Evolutionary conservation across 768 basidiomycete species (phyloP), one percentile per base, ranked within the genome.

Genomic region (Hygrophoropsis aurantiaca): DNA sequence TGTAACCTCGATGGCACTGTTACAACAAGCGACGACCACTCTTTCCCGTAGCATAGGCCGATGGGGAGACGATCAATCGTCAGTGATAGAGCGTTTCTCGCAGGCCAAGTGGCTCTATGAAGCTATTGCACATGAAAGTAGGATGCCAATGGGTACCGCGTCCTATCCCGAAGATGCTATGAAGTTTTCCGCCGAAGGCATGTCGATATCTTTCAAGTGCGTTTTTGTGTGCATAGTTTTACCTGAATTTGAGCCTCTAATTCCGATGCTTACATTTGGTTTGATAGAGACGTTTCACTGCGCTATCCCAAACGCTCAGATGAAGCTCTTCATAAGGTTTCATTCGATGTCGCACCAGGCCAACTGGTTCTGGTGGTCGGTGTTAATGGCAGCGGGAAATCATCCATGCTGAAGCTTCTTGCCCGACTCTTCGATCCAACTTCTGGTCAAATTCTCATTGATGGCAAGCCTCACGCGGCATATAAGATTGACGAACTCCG

Each of bases 401-500:
- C 60, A 10, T 49, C 63, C 2, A 39, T 81, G 16, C 61, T 82
- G 15, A 78, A 78, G 37, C 61, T 82, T 11, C 59, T 84, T 4
- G 66, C 77, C 0, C 64, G 78, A 1, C 55, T 81, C 3, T 80
- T 77, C 54, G 74, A 78, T 40, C 69, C 73, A 0, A 66, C 68
- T 0, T 59, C 64, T 0, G 81, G 79, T 0, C 54, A 68, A 6
- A 58, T 82, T 5, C 55, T 73, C 13, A 62, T 82, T 26, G 74
- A 82, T 43, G 73, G 69, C 6, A 30, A 58, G 3, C 66, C 71
- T 0, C 69, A 75, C 10, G 47, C 59, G 2, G 51, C 60, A 0
- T 81, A 78, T 32, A 58, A 64, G 9, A 47, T 67, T 0, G 53
- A 58, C 5, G 69, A 74, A 26, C 59, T 83, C 3, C 76, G 77